Evolutionary conservation across 2,329 filamentous ascomycete genomes (phyloP).

Genomic region (Didymellaceae sp.): DNA sequence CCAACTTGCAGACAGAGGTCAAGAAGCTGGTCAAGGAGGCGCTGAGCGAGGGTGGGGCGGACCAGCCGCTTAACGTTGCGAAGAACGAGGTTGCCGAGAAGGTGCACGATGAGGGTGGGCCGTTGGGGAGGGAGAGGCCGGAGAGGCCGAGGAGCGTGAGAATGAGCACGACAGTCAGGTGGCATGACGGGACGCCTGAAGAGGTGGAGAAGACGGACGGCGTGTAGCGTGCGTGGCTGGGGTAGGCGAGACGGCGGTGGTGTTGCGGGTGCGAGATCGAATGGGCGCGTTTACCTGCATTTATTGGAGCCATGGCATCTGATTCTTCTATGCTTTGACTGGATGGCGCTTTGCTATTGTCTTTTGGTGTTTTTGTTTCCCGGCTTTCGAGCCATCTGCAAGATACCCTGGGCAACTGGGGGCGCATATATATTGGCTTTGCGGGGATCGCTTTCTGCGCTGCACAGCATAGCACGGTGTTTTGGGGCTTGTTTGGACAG

Average conservation of each 20-base stretch:
- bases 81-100: not conserved
- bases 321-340: not conserved
- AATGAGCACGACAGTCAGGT: constrained; percentile 11
- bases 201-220: not conserved
- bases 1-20: constrained; percentile 55
- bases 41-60: constrained; percentile 27
- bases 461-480: constrained; percentile 4
- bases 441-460: too few relatives aligned
- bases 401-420: constrained; percentile 12
- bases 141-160: constrained; percentile 14
- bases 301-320: too few relatives aligned
- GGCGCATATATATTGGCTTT: not conserved
- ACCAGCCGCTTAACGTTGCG: constrained; percentile 2
- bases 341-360: not conserved
- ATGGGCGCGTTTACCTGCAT: too few relatives aligned
- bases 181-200: constrained; percentile 7
- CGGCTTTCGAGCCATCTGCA: not conserved
- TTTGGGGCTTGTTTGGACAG: too few relatives aligned
- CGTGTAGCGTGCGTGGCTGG: not conserved
- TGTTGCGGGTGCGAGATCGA: too few relatives aligned
- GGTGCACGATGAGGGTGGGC: not conserved
- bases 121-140: not conserved
- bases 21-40: constrained; percentile 51
- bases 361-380: not conserved
- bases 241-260: too few relatives aligned